Evolutionary conservation across 495 filamentous ascomycete species (phyloP), one percentile per base, ranked within the genome.

Genomic region (Podospora fimiseda): DNA sequence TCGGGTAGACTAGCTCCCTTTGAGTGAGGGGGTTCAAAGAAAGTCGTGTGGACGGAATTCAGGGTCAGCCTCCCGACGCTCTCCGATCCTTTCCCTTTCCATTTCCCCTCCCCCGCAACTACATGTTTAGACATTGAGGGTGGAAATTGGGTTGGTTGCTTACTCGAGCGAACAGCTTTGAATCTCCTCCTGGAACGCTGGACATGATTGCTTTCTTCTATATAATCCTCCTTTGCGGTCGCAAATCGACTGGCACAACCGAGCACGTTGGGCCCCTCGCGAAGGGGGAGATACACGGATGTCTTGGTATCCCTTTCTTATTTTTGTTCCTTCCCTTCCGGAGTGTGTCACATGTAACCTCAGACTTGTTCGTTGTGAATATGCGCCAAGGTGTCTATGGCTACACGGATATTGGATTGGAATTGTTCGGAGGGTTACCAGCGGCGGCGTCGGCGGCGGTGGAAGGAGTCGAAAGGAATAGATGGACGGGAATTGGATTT

Each of bases 161-260:
- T 92, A 99, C 93, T 75, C 94, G 85, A 60, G 94, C 91, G 78
- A 99, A 99, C 74, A 98, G 84, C 81, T 96, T 96, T 74, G 93
- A 94, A 82, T 98, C 93, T 72, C 87, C 89, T 70, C 81, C 77
- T 50, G 72, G 74, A 42, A 86, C 80, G 75, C 82, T 86, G 84
- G 74, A 67, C 74, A 90, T 92, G 57, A 59, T 82, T 23, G 9
- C 43, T 18, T 16, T 47, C 44, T 47, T 8, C 18, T 9, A 19
- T 18, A 9, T 13, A 21, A 21, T 19, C n/a, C 6, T 6, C 19
- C 22, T 14, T 44, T 44, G 1, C 14, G 27, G 27, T 33, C 27
- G 27, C 27, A 33, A n/a, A 33, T 33, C 27, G 27, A 33, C 11
- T 5, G 27, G 27, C 5, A 5, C 5, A 33, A 11, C 27, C 5